phyloP scores from a whole-genome alignment of 768 basidiomycete species.

The Infundibulicybe gibba region DNA sequence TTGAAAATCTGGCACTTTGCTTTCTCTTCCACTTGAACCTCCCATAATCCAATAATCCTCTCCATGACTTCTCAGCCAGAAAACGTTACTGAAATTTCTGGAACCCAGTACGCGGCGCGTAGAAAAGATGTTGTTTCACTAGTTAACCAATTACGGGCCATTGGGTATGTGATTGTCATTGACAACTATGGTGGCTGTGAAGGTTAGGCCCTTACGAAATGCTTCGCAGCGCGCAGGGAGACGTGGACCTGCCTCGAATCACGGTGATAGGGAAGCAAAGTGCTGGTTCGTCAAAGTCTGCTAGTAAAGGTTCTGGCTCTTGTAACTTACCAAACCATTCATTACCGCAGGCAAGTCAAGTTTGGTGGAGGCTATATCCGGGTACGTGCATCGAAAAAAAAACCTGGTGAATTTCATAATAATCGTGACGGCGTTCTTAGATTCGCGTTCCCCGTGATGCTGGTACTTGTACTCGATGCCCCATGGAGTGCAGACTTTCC shows the following conservation, averaged over 20 bases:
- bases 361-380: conserved; percentile 48
- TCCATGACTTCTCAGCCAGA: background rate
- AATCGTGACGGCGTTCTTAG: conserved; percentile 20
- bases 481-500: conserved; percentile 31
- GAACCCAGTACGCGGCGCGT: background rate
- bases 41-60: no score
- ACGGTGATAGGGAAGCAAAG: conserved; percentile 52
- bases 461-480: conserved; percentile 43
- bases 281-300: conserved; percentile 20
- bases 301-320: background rate
- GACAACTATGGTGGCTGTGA: background rate
- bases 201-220: no score
- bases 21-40: no score
- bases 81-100: background rate
- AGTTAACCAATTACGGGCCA: conserved; percentile 1
- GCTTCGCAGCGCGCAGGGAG: conserved; percentile 25
- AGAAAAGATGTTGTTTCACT: background rate
- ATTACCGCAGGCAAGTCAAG: conserved; percentile 31
- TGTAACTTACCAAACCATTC: background rate
- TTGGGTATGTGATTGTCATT: background rate
- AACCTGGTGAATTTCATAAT: background rate
- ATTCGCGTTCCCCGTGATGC: conserved; percentile 46
- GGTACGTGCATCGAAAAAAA: conserved; percentile 18
- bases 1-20: background rate
- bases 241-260: conserved; percentile 46